phyloP scores from a whole-genome alignment of 176 grass and related monocot genomes.

The Bonia amplexicaulis region DNA sequence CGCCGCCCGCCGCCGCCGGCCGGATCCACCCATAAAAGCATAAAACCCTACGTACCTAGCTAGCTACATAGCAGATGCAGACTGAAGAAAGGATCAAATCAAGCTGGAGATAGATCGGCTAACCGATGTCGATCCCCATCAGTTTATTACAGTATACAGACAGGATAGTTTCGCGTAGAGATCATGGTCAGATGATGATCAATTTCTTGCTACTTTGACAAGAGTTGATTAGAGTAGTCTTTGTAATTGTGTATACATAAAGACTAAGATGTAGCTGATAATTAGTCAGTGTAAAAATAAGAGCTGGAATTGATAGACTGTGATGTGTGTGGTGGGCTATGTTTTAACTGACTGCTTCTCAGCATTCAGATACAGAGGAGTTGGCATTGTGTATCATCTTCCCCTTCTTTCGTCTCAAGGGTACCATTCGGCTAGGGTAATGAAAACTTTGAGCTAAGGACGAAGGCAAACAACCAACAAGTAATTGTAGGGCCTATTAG shows the following conservation, averaged over 20 bases:
- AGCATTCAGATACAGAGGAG: neutral
- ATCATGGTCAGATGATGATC: neutral
- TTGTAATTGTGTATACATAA: neutral
- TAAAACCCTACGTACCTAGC: neutral
- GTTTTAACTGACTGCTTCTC: neutral
- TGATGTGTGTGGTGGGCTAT: neutral
- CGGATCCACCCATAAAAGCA: neutral
- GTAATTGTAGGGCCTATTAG: too few relatives aligned
- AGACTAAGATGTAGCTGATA: neutral
- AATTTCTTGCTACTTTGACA: neutral
- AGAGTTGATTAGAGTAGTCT: neutral
- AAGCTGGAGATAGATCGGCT: neutral
- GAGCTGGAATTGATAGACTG: neutral
- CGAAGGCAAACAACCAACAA: neutral
- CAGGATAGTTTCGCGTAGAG: slow-evolving; percentile 5
- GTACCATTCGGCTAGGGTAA: neutral
- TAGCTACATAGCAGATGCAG: neutral
- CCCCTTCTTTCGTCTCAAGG: neutral
- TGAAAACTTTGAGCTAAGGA: neutral
- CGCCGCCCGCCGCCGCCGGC: neutral
- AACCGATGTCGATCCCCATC: neutral
- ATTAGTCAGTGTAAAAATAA: slow-evolving; percentile 2
- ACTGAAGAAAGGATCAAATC: neutral
- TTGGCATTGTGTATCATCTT: neutral
- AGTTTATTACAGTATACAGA: neutral